phyloP scores from a whole-genome alignment of 164 flowering plant genomes.

The Chloranthus sessilifolius region DNA sequence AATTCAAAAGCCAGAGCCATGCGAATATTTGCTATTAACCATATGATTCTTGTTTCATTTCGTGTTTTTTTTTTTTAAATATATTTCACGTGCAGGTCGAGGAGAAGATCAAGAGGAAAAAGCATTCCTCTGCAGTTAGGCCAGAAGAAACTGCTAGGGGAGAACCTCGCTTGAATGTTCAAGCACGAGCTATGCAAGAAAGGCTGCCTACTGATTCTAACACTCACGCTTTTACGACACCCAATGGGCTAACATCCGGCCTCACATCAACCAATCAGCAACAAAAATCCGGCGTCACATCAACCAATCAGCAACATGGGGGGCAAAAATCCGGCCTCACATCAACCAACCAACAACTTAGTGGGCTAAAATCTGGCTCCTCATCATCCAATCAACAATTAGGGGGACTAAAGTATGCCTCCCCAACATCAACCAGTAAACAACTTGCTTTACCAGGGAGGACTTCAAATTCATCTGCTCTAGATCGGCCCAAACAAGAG shows the following conservation, averaged over 20 bases:
- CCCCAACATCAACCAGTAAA: neutral
- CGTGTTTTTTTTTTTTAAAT: neutral
- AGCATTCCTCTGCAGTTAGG: slow-evolving; percentile 6
- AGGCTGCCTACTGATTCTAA: slow-evolving; percentile 4
- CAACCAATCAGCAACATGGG: no score
- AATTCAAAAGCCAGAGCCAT: no score
- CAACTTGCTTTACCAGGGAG: neutral
- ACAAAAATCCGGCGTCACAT: no score
- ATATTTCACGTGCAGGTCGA: slow-evolving; percentile 8
- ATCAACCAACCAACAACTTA: no score
- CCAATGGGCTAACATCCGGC: slow-evolving; percentile 9
- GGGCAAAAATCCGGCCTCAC: slow-evolving; percentile 7
- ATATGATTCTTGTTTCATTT: neutral
- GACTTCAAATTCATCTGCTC: neutral
- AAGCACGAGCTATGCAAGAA: slow-evolving; percentile 13
- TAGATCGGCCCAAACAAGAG: slow-evolving; percentile 10
- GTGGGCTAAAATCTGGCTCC: no score
- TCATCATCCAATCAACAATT: no score
- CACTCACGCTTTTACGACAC: neutral
- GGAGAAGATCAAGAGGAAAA: slow-evolving; percentile 20
- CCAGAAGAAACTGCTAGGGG: slow-evolving; percentile 14
- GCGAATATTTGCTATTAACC: no score
- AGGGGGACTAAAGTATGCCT: no score
- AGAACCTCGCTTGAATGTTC: slow-evolving; percentile 14
- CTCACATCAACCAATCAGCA: no score